Conservation (phyloP, 2,329 filamentous ascomycete genomes). For the Chaetoscypha palmicola region DNA sequence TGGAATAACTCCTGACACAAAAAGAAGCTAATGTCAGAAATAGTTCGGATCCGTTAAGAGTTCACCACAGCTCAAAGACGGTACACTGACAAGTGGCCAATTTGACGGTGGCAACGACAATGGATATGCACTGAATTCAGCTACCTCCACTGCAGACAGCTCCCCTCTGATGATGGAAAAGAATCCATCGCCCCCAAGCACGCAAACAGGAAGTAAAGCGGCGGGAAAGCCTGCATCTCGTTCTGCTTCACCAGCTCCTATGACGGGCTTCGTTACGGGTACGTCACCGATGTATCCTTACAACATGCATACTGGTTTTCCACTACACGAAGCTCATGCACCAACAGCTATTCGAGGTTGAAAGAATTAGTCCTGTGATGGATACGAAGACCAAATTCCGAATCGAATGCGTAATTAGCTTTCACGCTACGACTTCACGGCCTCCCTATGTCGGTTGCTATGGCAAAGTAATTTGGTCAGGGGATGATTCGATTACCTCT, state of each 20-base stretch:
- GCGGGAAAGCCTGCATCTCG: too few relatives aligned
- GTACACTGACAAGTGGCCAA: conserved; percentile 36
- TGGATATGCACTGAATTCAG: conserved; percentile 27
- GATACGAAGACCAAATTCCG: not conserved
- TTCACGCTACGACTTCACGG: not conserved
- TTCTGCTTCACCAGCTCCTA: conserved; percentile 40
- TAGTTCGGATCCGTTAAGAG: conserved; percentile 58
- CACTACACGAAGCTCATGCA: conserved; percentile 31
- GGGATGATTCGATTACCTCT: conserved; percentile 28
- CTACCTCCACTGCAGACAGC: conserved; percentile 31
- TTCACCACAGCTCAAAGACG: conserved; percentile 44
- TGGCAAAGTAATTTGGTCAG: conserved; percentile 4
- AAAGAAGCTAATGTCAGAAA: conserved; percentile 36
- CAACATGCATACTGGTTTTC: conserved; percentile 28
- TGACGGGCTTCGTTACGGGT: conserved; percentile 41
- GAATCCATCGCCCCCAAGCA: conserved; percentile 19
- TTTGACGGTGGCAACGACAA: conserved; percentile 39
- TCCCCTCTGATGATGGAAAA: conserved; percentile 26
- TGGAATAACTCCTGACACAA: not conserved
- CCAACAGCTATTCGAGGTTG: conserved; percentile 33
- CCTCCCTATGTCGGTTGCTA: conserved; percentile 2
- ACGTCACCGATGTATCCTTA: conserved; percentile 35
- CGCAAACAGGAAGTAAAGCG: conserved; percentile 28
- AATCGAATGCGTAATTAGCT: conserved; percentile 9
- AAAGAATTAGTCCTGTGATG: conserved; percentile 3